Base-by-base conservation (phyloP, 2,329 filamentous ascomycete genomes). In the Grosmannia serpens region DNA sequence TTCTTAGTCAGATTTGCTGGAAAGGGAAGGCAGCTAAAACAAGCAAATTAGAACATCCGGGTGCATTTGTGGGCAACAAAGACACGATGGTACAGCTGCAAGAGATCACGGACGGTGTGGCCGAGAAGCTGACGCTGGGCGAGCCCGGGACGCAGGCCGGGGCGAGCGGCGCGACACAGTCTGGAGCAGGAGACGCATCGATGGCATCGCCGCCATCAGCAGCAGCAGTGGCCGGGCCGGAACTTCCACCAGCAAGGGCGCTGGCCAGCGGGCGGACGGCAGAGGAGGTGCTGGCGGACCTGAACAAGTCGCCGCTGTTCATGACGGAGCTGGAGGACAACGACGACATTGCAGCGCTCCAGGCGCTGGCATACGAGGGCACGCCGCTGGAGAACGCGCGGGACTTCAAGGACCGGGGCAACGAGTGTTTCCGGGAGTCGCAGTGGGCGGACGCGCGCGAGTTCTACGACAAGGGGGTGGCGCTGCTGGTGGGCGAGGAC, bases 301-400 rank as follows among this genome's bases (percentile, higher is more conserved):
- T 84, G 49, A 82, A 82, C 69, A 77, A 77, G 68, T 81, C 77
- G 35, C 94, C 94, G 8, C 80, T 99, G 44, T 99, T 99, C 78
- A 99, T 99, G 94, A 97, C 91, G 33, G 86, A 89, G 64, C 79
- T 96, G 38, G 89, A 89, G 65, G 88, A 95, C 63, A 96, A 96
- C 68, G 78, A 87, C 62, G 85, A 88, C 64, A 77, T 96, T 0
- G 91, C 95, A 66, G 95, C 94, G 0, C 79, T 99, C 61, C 87
- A 89, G 69, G 92, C 94, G 0, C 77, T 99, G 46, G 89, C 90
- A 33, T 96, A 96, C 69, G 94, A 99, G 74, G 95, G 94, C 24
- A 91, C 91, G 10, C 84, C 89, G 54, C 79, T 85, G 11, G 92
- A 97, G 70, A 86, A 95, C 62, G 88, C 85, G 24, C 74, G 81